A percentile compares a stretch with the other conserved stretches of the same genome.
Conservation (phyloP, 2,329 filamentous ascomycete genomes). For the Penicillium sumatraense region DNA sequence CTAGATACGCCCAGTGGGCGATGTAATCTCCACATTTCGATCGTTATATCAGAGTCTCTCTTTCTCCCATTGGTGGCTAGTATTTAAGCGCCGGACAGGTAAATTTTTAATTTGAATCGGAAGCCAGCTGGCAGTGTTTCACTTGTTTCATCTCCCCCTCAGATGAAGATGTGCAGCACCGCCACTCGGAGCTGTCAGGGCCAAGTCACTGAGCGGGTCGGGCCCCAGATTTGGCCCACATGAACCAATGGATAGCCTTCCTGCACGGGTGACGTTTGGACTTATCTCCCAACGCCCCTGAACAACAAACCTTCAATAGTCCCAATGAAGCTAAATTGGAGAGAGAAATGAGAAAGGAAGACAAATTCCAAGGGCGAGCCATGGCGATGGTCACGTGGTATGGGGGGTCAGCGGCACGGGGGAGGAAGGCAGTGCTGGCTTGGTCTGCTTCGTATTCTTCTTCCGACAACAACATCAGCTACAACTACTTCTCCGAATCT, state of each 20-base stretch:
- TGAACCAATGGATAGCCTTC: neutral
- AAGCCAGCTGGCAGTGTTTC: conserved; percentile 4
- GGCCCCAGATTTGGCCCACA: conserved; percentile 5
- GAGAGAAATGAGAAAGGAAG: neutral
- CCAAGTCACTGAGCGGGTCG: conserved; percentile 8
- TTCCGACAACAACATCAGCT: too few relatives aligned
- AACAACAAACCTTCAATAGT: neutral
- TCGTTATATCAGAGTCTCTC: neutral
- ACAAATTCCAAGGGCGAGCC: neutral
- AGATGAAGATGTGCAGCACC: conserved; percentile 7
- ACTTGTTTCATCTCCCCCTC: neutral
- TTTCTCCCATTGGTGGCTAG: neutral
- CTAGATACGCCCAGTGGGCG: too few relatives aligned
- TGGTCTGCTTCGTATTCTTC: neutral
- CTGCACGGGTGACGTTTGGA: neutral
- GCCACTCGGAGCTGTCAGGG: conserved; percentile 15
- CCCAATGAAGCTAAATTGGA: neutral
- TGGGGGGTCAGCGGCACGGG: neutral
- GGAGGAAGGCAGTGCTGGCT: neutral
- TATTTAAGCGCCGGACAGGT: neutral
- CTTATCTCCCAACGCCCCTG: conserved; percentile 3
- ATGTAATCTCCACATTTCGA: conserved; percentile 1
- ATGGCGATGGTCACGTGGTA: neutral
- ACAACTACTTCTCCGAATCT: neutral
- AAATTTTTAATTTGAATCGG: too few relatives aligned